Base-by-base conservation (phyloP, 83 land plant species). In the Thuja plicata region DNA sequence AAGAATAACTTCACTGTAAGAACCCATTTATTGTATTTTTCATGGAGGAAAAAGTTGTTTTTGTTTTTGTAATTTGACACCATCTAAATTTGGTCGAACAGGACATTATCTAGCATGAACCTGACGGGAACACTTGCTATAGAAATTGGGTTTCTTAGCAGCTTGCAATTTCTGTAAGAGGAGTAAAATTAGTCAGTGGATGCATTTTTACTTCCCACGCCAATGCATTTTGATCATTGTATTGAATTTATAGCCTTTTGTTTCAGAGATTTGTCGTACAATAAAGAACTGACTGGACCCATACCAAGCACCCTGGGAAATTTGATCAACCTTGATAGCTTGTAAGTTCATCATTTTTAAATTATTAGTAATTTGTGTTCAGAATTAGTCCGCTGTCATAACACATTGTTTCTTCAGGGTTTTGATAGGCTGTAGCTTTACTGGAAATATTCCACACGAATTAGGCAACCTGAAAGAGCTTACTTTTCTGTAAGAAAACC, bases 211-310 rank as follows among this genome's bases (percentile, higher is more conserved):
- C 62, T 21, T 17, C 70, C 40, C n/a, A 40, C 27, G 27, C 46
- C 86, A 35, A 41, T 2, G 24, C 48, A 27, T 50, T 52, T 81
- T 34, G 45, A 12, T 54, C 48, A 1, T 0, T n/a, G 15, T 80
- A 27, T 10, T 35, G 19, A 78, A 54, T 11, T 89, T 89, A 17
- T 89, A 1, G 8, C 9, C 1, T 16, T 76, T 82, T 27, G 27
- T 38, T 87, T 38, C 79, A 92, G 92, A 89, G 93, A 92, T 89
- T 73, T 92, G 16, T 92, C 93, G 0, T 90, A 92, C 45, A 92
- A 92, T 43, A 87, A 73, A 46, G 90, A 87, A 21, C 74, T 92
- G 86, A 89, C 85, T 52, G 93, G 92, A 41, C 32, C 66, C n/a
- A 86, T 92, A 66, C 93, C 93, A 66, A 11, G 52, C 27, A 84